Percentiles rank a stretch among this genome's conserved stretches.
Conservation (phyloP, 306 rosid genomes). For the Mimosa pudica region DNA sequence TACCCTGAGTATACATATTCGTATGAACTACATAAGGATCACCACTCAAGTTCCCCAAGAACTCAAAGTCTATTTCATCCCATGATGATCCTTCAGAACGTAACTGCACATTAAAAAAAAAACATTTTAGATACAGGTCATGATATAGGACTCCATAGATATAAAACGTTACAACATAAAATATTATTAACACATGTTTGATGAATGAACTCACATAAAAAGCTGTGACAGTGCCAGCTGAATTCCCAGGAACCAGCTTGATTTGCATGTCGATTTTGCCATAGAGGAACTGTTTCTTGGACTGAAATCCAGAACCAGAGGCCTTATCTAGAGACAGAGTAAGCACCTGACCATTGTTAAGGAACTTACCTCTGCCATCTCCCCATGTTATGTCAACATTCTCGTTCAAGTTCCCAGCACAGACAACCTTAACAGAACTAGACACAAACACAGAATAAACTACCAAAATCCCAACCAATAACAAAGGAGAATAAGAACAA, state of each 20-base stretch:
- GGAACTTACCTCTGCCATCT: constrained; percentile 59
- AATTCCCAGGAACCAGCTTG: constrained; percentile 68
- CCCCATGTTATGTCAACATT: constrained; percentile 72
- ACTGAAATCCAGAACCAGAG: constrained; percentile 80
- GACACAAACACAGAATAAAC: constrained; percentile 18
- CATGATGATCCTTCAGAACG: constrained; percentile 52
- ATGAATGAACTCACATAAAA: constrained; percentile 49
- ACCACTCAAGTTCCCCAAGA: constrained; percentile 67
- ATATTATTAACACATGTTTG: too few relatives aligned
- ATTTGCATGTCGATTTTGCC: constrained; percentile 61
- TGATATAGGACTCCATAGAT: not conserved
- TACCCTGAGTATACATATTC: constrained; percentile 66
- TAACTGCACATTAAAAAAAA: constrained; percentile 11
- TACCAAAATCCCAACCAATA: constrained; percentile 9
- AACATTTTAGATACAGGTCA: not conserved
- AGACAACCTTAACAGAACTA: constrained; percentile 25
- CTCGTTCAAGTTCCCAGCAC: constrained; percentile 45
- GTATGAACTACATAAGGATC: constrained; percentile 72
- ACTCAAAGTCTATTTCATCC: constrained; percentile 80
- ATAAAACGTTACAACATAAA: not conserved
- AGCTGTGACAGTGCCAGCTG: constrained; percentile 74
- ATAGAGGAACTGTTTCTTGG: constrained; percentile 53
- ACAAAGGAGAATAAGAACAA: not conserved
- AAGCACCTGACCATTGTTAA: constrained; percentile 58
- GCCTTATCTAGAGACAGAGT: constrained; percentile 62